Conservation (phyloP, 2,329 filamentous ascomycete genomes). For the Fusarium concolor region DNA sequence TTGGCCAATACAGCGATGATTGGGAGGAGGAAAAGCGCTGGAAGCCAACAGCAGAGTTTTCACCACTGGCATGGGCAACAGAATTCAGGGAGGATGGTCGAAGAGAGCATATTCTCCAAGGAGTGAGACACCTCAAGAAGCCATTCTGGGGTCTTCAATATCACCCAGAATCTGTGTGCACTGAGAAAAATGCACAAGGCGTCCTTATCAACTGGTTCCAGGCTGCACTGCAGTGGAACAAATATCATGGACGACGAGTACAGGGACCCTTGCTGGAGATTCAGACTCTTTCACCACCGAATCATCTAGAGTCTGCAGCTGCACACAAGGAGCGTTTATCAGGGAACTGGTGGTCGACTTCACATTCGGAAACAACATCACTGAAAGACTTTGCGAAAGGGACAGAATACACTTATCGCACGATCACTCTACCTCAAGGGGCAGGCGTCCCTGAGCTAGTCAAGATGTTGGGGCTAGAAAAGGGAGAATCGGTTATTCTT, state of each 20-base stretch:
- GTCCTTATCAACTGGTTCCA: slow-evolving; percentile 83
- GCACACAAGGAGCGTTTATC: slow-evolving; percentile 20
- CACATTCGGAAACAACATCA: neutral
- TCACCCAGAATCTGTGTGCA: slow-evolving; percentile 90
- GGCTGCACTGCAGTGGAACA: slow-evolving; percentile 71
- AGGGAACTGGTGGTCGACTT: slow-evolving; percentile 26
- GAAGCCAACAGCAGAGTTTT: slow-evolving; percentile 57
- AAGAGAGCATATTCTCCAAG: slow-evolving; percentile 77
- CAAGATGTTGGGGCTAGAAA: slow-evolving; percentile 58
- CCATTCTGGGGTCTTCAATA: slow-evolving; percentile 93
- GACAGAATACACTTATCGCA: slow-evolving; percentile 53
- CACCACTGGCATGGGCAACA: slow-evolving; percentile 73
- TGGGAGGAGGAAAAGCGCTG: slow-evolving; percentile 51
- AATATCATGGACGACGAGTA: slow-evolving; percentile 37
- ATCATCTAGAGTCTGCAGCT: slow-evolving; percentile 40
- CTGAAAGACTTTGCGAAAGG: slow-evolving; percentile 30
- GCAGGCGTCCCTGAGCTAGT: slow-evolving; percentile 66
- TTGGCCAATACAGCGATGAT: slow-evolving; percentile 55
- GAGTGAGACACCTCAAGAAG: slow-evolving; percentile 71
- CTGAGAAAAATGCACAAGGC: slow-evolving; percentile 71
- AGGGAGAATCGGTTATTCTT: slow-evolving; percentile 64
- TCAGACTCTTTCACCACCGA: slow-evolving; percentile 43
- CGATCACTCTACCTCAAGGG: slow-evolving; percentile 58
- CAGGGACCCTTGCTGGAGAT: slow-evolving; percentile 34
- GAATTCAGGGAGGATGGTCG: slow-evolving; percentile 54